These are phyloP conservation scores for Rhizodiscina lignyota DNA, from an alignment of 495 filamentous ascomycete species.

Conservation along the genomic window DNA sequence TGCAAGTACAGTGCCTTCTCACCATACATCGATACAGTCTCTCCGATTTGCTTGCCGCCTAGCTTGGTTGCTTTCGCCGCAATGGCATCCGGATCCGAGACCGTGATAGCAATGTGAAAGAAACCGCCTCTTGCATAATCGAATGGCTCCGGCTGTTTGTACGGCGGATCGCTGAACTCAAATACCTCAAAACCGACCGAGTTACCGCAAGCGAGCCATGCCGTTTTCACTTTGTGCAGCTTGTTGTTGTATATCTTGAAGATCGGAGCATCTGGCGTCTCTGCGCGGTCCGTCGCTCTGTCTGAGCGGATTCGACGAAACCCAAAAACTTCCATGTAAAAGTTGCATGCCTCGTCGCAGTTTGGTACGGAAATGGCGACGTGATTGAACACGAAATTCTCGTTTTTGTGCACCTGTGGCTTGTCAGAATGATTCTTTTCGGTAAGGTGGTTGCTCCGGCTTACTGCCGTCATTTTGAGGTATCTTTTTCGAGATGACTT, in stretches of 20 bases:
- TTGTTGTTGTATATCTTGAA: constrained; percentile 10
- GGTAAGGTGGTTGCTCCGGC: no score
- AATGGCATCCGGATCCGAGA: constrained; percentile 11
- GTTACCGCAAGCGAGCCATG: constrained; percentile 13
- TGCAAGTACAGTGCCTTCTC: background rate
- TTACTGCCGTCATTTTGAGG: no score
- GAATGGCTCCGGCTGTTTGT: constrained; percentile 2
- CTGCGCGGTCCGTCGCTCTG: no score
- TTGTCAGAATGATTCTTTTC: no score
- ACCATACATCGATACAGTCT: constrained; percentile 5
- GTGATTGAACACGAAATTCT: no score
- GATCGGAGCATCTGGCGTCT: no score
- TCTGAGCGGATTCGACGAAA: no score
- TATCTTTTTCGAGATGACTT: no score
- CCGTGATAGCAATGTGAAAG: constrained; percentile 13
- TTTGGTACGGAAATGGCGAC: background rate
- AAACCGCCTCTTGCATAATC: constrained; percentile 12
- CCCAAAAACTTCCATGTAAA: background rate
- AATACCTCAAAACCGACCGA: constrained; percentile 13
- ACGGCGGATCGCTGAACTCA: constrained; percentile 13
- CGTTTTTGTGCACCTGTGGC: no score
- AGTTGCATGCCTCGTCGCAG: background rate
- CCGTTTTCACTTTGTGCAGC: constrained; percentile 11
- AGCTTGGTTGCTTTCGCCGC: constrained; percentile 5
- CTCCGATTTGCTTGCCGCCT: constrained; percentile 8